Base-by-base conservation (phyloP, 345 rosid species). In the Orychophragmus violaceus region DNA sequence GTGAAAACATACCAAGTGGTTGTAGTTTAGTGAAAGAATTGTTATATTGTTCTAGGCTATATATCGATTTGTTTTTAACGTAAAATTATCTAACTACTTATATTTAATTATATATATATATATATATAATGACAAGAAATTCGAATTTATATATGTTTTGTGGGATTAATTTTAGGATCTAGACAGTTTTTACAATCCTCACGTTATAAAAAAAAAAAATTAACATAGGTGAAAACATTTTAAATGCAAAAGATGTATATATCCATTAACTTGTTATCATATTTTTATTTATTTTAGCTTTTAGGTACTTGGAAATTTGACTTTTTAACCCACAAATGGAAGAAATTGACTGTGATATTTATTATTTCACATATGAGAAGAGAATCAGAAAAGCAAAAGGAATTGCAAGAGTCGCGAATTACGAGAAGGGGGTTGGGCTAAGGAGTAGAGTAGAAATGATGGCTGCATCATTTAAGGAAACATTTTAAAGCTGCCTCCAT, bases 401-500 rank as follows among this genome's bases (percentile, higher is more conserved):
- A 71, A 56, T 64, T 6, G 76, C 50, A 41, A 17, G 30, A 62
- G 58, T 62, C 64, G 69, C 62, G 50, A 62, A 39, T 6, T 36
- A 37, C 59, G 53, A 65, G 55, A 48, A 48, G 54, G 35, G 29
- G 35, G 29, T 23, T 29, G 27, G 73, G 69, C 80, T 71, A 62
- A 39, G 32, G 41, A 49, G 70, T 74, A 81, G 82, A 72, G 25
- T 70, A 70, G 82, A 62, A 74, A 83, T 84, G 83, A 84, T 86
- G 73, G 71, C 70, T 73, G 77, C 66, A 66, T 50, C 74, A 66
- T 58, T 52, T 77, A 35, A 75, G 78, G 81, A 71, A 83, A 74
- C 63, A 60, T 69, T 24, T 62, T 73, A 83, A 78, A 74, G 78
- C 76, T 82, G 78, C 62, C 57, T 69, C 84, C 88, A 79, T 83